Base-by-base conservation (phyloP, 257 asterid species). In the Primulina tabacum region DNA sequence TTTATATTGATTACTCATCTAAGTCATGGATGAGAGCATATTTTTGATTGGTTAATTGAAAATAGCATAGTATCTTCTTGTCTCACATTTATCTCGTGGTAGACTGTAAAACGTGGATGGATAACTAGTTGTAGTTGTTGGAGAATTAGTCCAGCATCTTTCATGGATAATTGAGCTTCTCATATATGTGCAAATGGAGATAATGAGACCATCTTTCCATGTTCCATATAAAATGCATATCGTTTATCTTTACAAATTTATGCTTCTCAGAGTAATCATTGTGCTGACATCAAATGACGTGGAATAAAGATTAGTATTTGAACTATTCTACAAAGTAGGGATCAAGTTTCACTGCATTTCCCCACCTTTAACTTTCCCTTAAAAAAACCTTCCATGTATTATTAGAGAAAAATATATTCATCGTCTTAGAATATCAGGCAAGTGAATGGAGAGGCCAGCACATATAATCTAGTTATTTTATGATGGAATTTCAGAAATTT, bases 21-120 rank as follows among this genome's bases (percentile, higher is more conserved):
- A 50, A 47, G 12, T 62, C 52, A 63, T 61, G 5, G 62, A 73
- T 55, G 18, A 58, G 67, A 8, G 67, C 67, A 68, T 29, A 57
- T 50, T 18, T 34, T 4, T 52, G 16, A 34, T 17, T 61, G 55
- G 28, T 58, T 24, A 18, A 33, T 59, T 4, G 16, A 40, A 37
- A 40, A 40, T 40, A 10, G 52, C 4, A 4, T 0, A 40, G 52
- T 47, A 34, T 63, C 50, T 63, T 34, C 53, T 7, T 35, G 55
- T 7, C 60, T 47, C 60, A 33, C 61, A 30, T 47, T 40, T 24
- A n/a, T 68, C 62, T 40, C 26, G 62, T 33, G 62, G 37, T 67
- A 56, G 47, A 20, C n/a, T 6, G 24, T 47, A 40, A 18, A 29
- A 53, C 30, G 32, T 77, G 35, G 65, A 74, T 28, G 18, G 26